Evolutionary conservation across 768 basidiomycete genomes (phyloP), one percentile per base, ranked within the genome.

Genomic region (Suillus tomentosus): DNA sequence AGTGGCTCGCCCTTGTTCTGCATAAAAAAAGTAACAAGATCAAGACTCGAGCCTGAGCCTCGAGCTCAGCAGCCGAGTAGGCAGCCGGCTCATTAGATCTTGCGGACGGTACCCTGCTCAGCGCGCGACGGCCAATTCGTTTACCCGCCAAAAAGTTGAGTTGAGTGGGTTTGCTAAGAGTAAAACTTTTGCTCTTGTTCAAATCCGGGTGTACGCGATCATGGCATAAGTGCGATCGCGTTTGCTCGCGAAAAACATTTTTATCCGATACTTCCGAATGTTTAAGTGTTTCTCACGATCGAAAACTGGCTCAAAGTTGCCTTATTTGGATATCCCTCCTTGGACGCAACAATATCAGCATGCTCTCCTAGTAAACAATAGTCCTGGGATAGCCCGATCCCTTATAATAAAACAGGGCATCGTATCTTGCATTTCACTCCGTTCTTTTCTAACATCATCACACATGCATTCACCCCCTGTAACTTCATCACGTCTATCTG

Each of bases 351-450:
- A 64, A 64, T 63, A 64, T 47, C 61, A 48, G 19, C n/a, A 61
- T 43, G 40, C 48, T 40, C 39, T 17, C 58, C 64, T 64, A 51
- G 64, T 67, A 73, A 67, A 75, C 76, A 78, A 79, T 77, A 76
- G 67, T 66, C 65, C 65, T 62, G 64, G 64, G 48, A 62, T 68
- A 45, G 58, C 64, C 61, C 61, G 65, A 69, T 54, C 53, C 53
- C 34, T 76, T 76, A 76, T 75, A 74, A 66, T 76, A 76, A 75
- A 74, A 66, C 67, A 51, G 27, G 4, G 60, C 63, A 69, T 73
- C 67, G 68, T 66, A 68, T 71, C 70, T 70, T 58, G 53, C 5
- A 31, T 31, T 27, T 54, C 50, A 42, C 54, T 45, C 47, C 61
- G 47, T 15, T 27, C 47, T 19, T 50, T 48, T 34, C 57, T 34